Conservation (phyloP, 768 basidiomycete species). For the Lenzites betulinus region DNA sequence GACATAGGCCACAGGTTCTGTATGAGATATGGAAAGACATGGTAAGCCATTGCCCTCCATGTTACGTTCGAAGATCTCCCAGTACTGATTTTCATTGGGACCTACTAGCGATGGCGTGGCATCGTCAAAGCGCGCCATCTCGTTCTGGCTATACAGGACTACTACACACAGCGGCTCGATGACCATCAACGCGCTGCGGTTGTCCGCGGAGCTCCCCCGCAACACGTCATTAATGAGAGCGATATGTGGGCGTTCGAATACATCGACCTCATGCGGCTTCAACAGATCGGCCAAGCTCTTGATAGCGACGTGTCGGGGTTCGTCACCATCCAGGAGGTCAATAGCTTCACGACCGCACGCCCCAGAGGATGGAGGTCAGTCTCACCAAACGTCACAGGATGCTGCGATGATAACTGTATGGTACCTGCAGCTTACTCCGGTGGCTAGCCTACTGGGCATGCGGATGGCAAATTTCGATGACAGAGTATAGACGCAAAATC, state of each 20-base stretch:
- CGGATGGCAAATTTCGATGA: conserved; percentile 26
- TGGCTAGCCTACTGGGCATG: conserved; percentile 40
- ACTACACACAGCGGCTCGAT: conserved; percentile 32
- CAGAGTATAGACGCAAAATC: conserved; percentile 20
- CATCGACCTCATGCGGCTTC: conserved; percentile 36
- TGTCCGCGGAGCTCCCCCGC: background rate
- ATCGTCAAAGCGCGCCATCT: conserved; percentile 55
- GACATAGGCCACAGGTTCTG: conserved; percentile 40
- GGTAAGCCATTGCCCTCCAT: conserved; percentile 34
- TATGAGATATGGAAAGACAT: conserved; percentile 54
- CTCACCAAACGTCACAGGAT: too few species aligned
- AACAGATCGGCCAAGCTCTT: conserved; percentile 41
- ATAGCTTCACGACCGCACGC: conserved; percentile 31
- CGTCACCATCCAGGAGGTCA: conserved; percentile 37
- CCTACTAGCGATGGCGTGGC: conserved; percentile 48
- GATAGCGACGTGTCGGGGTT: conserved; percentile 45
- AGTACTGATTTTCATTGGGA: too few species aligned
- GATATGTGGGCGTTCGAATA: conserved; percentile 41
- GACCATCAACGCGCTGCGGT: background rate
- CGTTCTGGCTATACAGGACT: conserved; percentile 41
- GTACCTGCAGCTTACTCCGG: conserved; percentile 24
- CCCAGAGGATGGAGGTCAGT: conserved; percentile 36
- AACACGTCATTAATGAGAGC: background rate
- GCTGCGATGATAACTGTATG: too few species aligned
- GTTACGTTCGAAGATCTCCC: too few species aligned